Base-by-base conservation (phyloP, 176 grass and related monocot genomes). In the Musa schizocarpa region DNA sequence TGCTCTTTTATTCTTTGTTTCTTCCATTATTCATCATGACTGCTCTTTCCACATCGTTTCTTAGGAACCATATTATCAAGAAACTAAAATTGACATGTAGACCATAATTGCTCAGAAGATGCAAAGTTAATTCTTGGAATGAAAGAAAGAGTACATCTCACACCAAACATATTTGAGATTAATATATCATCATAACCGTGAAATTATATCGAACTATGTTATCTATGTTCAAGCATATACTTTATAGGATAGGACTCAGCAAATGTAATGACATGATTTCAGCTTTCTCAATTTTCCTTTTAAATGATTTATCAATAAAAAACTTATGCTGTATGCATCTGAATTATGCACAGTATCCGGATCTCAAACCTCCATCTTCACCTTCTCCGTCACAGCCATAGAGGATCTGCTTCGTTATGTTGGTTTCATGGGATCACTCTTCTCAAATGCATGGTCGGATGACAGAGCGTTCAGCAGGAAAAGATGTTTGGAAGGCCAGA, bases 331-430 rank as follows among this genome's bases (percentile, higher is more conserved):
- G 34, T 23, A 63, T 80, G 26, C 58, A 21, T 63, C 53, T 79
- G n/a, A 11, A 2, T 56, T 73, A 11, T 12, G 4, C 79, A 78
- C 81, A 99, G 95, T 99, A 99, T 82, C 96, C 90, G 0, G 96
- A 99, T 86, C 80, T 99, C 29, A 99, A 99, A 65, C 96, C 96
- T 19, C 91, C 96, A 0, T 84, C 96, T 23, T 99, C 96, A 0
- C 96, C 96, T 59, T 80, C 91, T 12, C 96, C 96, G 0, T 95
- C 96, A 2, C 8, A 79, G 13, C 88, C 91, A 34, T 99, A 85
- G 75, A 52, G 9, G 63, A 25, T 65, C 63, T 20, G 19, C 24
- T 26, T 3, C 1, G 4, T 26, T 11, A 65, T 12, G 63, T 4
- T 65, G 22, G 21, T 29, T 65, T 65, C 22, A 65, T 1, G 43